phyloP scores from a whole-genome alignment of 1,284 basidiomycete genomes.

The Malassezia cuniculi region DNA sequence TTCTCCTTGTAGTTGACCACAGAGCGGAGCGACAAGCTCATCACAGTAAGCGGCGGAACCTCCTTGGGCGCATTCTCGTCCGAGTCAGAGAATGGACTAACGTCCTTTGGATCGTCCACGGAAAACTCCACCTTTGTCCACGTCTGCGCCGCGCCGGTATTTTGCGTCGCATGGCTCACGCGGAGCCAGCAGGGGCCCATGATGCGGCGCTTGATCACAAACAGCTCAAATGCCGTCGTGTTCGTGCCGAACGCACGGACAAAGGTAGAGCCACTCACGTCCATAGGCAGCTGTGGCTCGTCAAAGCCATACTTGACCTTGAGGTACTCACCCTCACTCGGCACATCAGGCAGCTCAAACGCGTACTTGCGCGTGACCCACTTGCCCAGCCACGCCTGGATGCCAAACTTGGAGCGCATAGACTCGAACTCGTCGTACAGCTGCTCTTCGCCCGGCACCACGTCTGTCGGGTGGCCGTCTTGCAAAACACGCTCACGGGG shows the following conservation, averaged over 20 bases:
- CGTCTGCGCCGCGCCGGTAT: constrained; percentile 23
- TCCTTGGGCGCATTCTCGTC: constrained; percentile 65
- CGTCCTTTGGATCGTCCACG: constrained; percentile 70
- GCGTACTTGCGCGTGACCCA: constrained; percentile 84
- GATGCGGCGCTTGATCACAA: constrained; percentile 90
- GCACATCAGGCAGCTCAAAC: constrained; percentile 74
- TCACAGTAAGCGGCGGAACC: constrained; percentile 74
- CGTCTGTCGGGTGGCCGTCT: constrained; percentile 59
- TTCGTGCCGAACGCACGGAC: constrained; percentile 80
- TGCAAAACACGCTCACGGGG: constrained; percentile 50
- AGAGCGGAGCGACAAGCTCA: constrained; percentile 77
- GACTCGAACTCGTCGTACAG: constrained; percentile 75
- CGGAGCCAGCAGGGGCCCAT: constrained; percentile 98
- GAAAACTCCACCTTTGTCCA: constrained; percentile 67
- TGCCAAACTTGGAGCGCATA: constrained; percentile 59
- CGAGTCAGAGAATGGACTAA: constrained; percentile 67
- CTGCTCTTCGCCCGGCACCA: constrained; percentile 49
- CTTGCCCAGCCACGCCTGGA: constrained; percentile 56
- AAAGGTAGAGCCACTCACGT: constrained; percentile 69
- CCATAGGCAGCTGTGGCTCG: constrained; percentile 50
- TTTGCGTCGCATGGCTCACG: constrained; percentile 62
- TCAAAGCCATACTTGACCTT: constrained; percentile 51
- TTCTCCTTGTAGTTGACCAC: constrained; percentile 90
- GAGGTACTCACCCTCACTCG: constrained; percentile 72
- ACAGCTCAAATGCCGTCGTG: constrained; percentile 79